These are phyloP conservation scores for Ganoderma sp. DNA, from an alignment of 1,284 basidiomycete genomes.

Conservation along the genomic window DNA sequence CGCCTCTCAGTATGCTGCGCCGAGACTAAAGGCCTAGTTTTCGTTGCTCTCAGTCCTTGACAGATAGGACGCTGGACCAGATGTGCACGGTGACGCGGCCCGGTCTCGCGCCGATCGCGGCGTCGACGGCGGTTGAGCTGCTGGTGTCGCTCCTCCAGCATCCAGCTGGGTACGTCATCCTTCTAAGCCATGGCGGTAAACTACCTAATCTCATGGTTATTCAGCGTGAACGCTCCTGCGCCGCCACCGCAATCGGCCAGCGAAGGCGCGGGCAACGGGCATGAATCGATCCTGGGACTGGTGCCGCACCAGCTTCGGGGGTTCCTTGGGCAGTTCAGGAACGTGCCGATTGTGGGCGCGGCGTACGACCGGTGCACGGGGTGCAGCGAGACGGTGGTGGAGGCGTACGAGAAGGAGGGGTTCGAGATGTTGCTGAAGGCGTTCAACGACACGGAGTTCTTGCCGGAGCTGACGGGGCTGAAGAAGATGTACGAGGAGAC, in stretches of 20 bases:
- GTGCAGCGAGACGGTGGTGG: conserved; percentile 76
- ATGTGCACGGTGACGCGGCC: conserved; percentile 99
- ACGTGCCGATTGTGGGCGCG: conserved; percentile 82
- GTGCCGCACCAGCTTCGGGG: conserved; percentile 96
- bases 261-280: conserved; percentile 41
- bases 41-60: conserved; percentile 69
- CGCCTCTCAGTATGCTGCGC: no score
- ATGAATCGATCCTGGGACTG: conserved; percentile 73
- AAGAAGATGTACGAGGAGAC: conserved; percentile 85
- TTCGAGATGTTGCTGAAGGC: conserved; percentile 82
- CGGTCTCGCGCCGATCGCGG: conserved; percentile 91
- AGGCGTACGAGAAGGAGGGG: conserved; percentile 77
- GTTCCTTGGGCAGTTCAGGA: conserved; percentile 86
- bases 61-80: conserved; percentile 95
- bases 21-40: background rate
- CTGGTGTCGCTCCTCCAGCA: conserved; percentile 91
- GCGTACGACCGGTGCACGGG: conserved; percentile 92
- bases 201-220: background rate
- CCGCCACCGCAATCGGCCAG: conserved; percentile 54
- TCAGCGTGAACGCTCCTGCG: conserved; percentile 70
- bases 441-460: conserved; percentile 84
- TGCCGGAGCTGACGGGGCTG: conserved; percentile 86
- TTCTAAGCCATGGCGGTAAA: no score
- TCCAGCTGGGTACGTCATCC: conserved; percentile 69
- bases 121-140: conserved; percentile 91